These are phyloP conservation scores for Cryptosporidium canis DNA, from an alignment of 169 alveolate genomes.

Conservation along the genomic window DNA sequence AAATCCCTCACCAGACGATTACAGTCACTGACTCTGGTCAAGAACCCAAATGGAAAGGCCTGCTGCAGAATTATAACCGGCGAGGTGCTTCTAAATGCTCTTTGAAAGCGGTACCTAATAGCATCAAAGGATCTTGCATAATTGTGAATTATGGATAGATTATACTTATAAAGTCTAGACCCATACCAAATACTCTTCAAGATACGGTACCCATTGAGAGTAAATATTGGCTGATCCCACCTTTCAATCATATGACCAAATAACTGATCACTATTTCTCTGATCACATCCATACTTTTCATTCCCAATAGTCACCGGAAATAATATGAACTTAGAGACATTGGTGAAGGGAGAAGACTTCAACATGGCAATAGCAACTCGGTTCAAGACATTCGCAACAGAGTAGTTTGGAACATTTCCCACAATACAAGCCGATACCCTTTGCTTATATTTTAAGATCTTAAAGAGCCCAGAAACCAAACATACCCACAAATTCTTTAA, in stretches of 20 bases:
- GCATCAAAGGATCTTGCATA: slow-evolving; percentile 36
- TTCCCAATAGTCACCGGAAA: slow-evolving; percentile 65
- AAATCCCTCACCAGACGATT: neutral
- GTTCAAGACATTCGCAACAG: slow-evolving; percentile 40
- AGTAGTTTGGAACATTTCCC: slow-evolving; percentile 63
- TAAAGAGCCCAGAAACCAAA: slow-evolving; percentile 53
- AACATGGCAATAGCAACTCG: slow-evolving; percentile 59
- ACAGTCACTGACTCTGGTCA: slow-evolving; percentile 58
- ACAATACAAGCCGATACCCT: slow-evolving; percentile 29
- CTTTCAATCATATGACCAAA: slow-evolving; percentile 66
- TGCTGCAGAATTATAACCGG: slow-evolving; percentile 64
- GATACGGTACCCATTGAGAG: slow-evolving; percentile 58
- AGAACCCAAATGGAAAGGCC: slow-evolving; percentile 67
- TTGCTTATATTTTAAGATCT: slow-evolving; percentile 41
- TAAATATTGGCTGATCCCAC: slow-evolving; percentile 70
- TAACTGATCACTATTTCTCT: slow-evolving; percentile 31
- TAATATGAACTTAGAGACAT: slow-evolving; percentile 41
- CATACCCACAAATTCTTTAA: slow-evolving; percentile 69
- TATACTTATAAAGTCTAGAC: slow-evolving; percentile 51
- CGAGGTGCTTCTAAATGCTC: neutral
- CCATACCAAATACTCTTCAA: slow-evolving; percentile 48
- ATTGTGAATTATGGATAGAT: neutral
- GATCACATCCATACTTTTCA: slow-evolving; percentile 61
- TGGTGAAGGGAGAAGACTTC: slow-evolving; percentile 51
- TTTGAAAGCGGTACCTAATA: slow-evolving; percentile 36